Base-by-base conservation (phyloP, 495 filamentous ascomycete species). In the Trichoderma erinaceum region DNA sequence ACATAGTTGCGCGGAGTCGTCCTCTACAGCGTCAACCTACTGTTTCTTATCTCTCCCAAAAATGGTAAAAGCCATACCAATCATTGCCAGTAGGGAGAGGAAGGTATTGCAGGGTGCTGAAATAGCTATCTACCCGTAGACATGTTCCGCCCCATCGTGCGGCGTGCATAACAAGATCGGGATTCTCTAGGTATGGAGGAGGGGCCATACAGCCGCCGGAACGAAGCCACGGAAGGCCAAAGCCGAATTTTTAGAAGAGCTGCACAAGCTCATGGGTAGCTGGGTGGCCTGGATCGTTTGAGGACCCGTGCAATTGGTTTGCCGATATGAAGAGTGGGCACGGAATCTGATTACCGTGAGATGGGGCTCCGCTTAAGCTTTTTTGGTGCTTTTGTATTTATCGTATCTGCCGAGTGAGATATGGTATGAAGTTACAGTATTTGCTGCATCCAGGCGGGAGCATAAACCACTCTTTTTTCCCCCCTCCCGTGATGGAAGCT, bases 271-370 rank as follows among this genome's bases (percentile, higher is more conserved):
- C 43, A 46, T 46, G 43, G 43, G 43, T 15, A 46, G 43, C 43
- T 46, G 43, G 43, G 12, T 46, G 43, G 44, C n/a, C 44, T 6
- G 50, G 50, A 21, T 56, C 50, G n/a, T 11, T 25, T 56, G 7
- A 25, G n/a, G 50, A 56, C 18, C 50, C 50, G 50, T 56, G 50
- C 50, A 56, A 25, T 25, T 56, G 50, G 50, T 56, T 56, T 56
- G 50, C 50, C 50, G 50, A 56, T 56, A 56, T 56, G 50, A 56
- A 56, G 21, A 11, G 50, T 56, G 50, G 50, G 50, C 50, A 56
- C 50, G 50, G 50, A 56, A 56, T 25, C 50, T 56, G 50, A 56
- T 56, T 56, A 56, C 50, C 50, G 50, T n/a, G 50, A 25, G 50
- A 56, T 56, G 50, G 29, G 50, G 43, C 43, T 46, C 18, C 43